phyloP scores from a whole-genome alignment of 164 flowering plant species.

The Buxus sempervirens region DNA sequence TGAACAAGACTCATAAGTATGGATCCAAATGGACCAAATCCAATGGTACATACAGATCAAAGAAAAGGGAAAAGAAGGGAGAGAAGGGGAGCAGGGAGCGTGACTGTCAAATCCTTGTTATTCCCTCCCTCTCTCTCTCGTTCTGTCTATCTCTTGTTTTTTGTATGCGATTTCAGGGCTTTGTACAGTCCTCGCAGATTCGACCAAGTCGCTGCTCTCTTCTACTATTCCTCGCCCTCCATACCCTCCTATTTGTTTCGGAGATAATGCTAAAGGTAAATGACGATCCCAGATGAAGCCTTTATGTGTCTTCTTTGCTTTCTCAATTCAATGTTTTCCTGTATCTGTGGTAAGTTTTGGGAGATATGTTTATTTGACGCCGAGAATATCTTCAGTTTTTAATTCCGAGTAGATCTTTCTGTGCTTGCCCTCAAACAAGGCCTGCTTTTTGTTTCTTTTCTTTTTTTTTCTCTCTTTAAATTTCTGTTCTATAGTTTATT shows the following conservation, averaged over 20 bases:
- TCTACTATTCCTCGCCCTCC: conserved; percentile 17
- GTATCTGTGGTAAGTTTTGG: too few species aligned
- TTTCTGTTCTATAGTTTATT: conserved; percentile 2
- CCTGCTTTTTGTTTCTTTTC: not conserved
- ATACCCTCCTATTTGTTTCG: not conserved
- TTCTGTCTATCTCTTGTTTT: not conserved
- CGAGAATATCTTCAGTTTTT: not conserved
- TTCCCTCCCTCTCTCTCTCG: not conserved
- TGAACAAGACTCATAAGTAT: too few species aligned
- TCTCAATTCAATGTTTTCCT: not conserved
- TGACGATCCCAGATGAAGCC: not conserved
- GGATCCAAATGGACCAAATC: too few species aligned
- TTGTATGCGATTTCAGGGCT: conserved; percentile 10
- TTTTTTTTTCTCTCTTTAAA: conserved; percentile 1
- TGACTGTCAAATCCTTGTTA: conserved; percentile 9
- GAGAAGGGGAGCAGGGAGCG: not conserved
- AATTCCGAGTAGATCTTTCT: not conserved
- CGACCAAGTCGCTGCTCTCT: conserved; percentile 39
- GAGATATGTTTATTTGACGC: not conserved
- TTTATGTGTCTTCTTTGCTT: not conserved
- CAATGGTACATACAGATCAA: too few species aligned
- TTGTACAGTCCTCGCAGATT: conserved; percentile 4
- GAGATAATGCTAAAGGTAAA: conserved; percentile 52
- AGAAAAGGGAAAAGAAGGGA: not conserved
- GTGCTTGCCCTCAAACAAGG: not conserved